Percentiles rank a stretch among this genome's conserved stretches.
Conservation (phyloP, 352 stramenopile species). For the Saprolegnia diclina region DNA sequence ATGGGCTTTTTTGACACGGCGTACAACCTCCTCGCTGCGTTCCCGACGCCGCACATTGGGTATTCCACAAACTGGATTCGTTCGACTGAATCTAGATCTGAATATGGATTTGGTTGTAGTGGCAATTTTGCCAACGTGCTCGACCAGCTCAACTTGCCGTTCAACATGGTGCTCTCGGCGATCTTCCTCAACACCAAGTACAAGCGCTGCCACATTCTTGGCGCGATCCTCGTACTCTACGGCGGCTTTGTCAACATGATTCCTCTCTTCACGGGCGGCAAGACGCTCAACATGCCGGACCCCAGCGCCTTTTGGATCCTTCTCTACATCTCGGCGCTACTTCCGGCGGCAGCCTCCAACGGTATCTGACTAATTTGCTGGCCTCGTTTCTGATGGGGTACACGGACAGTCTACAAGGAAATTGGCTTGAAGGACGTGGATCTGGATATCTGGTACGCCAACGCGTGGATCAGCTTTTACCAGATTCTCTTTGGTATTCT, state of each 20-base stretch:
- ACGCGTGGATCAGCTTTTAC: constrained; percentile 28
- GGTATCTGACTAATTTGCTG: constrained; percentile 4
- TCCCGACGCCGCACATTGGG: constrained; percentile 28
- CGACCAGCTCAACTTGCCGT: constrained; percentile 28
- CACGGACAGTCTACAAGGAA: constrained; percentile 29
- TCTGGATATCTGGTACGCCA: constrained; percentile 31
- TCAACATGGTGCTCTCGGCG: constrained; percentile 30
- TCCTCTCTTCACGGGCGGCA: constrained; percentile 20
- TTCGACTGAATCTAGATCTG: constrained; percentile 7
- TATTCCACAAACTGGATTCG: constrained; percentile 3
- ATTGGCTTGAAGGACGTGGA: constrained; percentile 29
- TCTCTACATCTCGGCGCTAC: constrained; percentile 25
- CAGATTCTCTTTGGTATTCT: constrained; percentile 29
- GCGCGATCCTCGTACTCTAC: constrained; percentile 29
- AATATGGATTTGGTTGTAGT: constrained; percentile 24
- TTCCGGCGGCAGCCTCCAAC: constrained; percentile 28
- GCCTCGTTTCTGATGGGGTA: not conserved
- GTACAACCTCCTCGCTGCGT: constrained; percentile 30
- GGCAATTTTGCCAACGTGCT: constrained; percentile 30
- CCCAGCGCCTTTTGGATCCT: constrained; percentile 27
- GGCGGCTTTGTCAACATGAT: constrained; percentile 32
- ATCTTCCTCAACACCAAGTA: constrained; percentile 29
- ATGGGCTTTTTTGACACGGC: constrained; percentile 31
- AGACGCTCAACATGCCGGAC: constrained; percentile 24
- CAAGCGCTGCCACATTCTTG: constrained; percentile 28